These are phyloP conservation scores for Peniophora sp. DNA, from an alignment of 1,284 basidiomycete genomes.

Conservation along the genomic window DNA sequence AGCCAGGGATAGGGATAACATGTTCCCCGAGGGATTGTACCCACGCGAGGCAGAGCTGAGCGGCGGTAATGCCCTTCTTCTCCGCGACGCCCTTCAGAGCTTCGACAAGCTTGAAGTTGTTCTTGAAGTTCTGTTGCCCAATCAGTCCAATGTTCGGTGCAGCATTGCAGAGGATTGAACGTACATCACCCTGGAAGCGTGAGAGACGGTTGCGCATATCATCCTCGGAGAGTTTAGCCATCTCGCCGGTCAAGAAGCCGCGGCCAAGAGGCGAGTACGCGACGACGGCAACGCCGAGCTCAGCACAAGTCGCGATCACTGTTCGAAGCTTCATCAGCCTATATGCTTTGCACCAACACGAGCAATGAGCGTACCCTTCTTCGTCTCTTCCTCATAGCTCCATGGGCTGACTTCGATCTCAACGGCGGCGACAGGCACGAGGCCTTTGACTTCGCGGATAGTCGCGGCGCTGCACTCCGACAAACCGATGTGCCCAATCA, in stretches of 20 bases:
- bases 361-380: constrained; percentile 20
- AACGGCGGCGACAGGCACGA: constrained; percentile 35
- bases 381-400: constrained; percentile 37
- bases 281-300: constrained; percentile 40
- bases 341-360: too few species aligned
- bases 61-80: constrained; percentile 41
- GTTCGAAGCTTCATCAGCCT: constrained; percentile 21
- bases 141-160: not conserved
- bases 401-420: constrained; percentile 49
- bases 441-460: constrained; percentile 28
- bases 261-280: constrained; percentile 52
- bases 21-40: constrained; percentile 37
- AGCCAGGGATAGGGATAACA: constrained; percentile 49
- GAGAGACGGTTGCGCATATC: too few species aligned
- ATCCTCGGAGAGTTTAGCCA: constrained; percentile 32
- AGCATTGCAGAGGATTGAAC: constrained; percentile 14
- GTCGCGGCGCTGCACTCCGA: constrained; percentile 31
- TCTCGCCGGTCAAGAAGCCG: constrained; percentile 45
- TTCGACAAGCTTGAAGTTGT: constrained; percentile 53
- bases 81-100: constrained; percentile 34
- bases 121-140: constrained; percentile 30
- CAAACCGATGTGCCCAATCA: constrained; percentile 28
- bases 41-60: constrained; percentile 61
- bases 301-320: constrained; percentile 29
- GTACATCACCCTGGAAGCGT: constrained; percentile 27